Percentiles rank a stretch among this genome's conserved stretches.
Evolutionary conservation across 163 green algal species (phyloP).

Genomic region (Dunaliella salina): DNA sequence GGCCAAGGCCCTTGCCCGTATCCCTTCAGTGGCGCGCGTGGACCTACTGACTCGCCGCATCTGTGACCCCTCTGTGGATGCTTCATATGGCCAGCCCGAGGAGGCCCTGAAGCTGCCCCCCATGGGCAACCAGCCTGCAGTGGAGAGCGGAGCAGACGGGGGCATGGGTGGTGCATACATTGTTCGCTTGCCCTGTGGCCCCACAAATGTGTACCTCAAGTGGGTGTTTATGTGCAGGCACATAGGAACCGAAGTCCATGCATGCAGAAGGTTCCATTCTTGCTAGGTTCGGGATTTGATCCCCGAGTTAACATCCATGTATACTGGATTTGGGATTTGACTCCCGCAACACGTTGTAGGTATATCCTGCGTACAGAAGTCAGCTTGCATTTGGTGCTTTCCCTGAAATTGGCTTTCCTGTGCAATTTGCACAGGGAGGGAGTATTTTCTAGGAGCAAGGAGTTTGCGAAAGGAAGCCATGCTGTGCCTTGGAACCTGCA

Average conservation of each 20-base stretch:
- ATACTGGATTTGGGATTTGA: too few relatives aligned
- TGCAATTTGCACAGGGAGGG: too few relatives aligned
- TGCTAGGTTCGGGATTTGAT: too few relatives aligned
- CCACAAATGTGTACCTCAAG: constrained; percentile 69
- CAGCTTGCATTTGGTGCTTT: too few relatives aligned
- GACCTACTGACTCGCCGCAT: constrained; percentile 91
- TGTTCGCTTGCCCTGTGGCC: constrained; percentile 78
- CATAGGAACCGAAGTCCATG: too few relatives aligned
- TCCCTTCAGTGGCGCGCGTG: constrained; percentile 87
- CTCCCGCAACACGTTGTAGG: too few relatives aligned
- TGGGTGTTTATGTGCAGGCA: constrained; percentile 17
- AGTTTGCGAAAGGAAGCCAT: too few relatives aligned
- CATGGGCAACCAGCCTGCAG: constrained; percentile 1
- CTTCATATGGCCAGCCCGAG: constrained; percentile 60
- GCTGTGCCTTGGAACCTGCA: constrained; percentile 6
- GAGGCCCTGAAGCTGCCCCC: constrained; percentile 47
- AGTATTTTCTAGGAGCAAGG: too few relatives aligned
- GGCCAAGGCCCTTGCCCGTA: constrained; percentile 74
- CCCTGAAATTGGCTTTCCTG: too few relatives aligned
- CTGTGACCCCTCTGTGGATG: constrained; percentile 59
- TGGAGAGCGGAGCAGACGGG: neutral
- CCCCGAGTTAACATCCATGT: too few relatives aligned
- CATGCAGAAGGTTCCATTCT: too few relatives aligned
- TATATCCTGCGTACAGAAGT: too few relatives aligned
- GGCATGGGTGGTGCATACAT: constrained; percentile 75